These are phyloP conservation scores for Usnea hakonensis DNA, from an alignment of 495 filamentous ascomycete species.

Conservation along the genomic window DNA sequence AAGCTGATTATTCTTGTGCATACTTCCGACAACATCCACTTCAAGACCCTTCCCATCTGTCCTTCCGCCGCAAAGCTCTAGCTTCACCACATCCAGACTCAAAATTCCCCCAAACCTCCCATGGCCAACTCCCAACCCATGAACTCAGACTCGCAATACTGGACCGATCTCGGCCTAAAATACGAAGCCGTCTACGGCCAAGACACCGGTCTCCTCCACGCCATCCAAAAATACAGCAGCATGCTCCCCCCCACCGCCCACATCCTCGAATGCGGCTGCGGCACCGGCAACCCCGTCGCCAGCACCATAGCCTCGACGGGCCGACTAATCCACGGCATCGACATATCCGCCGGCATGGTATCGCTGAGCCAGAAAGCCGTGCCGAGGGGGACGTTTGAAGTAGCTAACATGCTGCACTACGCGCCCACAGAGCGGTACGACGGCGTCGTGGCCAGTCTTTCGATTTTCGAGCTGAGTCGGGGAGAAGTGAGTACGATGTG, in stretches of 20 bases:
- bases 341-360: slow-evolving; percentile 32
- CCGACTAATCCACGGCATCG: slow-evolving; percentile 33
- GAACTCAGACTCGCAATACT: slow-evolving; percentile 43
- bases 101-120: too few relatives aligned
- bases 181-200: slow-evolving; percentile 31
- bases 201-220: slow-evolving; percentile 18
- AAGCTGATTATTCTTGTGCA: too few relatives aligned
- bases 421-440: slow-evolving; percentile 16
- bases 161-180: slow-evolving; percentile 22
- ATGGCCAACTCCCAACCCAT: neutral
- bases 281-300: slow-evolving; percentile 35
- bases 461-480: slow-evolving; percentile 18
- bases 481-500: slow-evolving; percentile 17
- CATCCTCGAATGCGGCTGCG: slow-evolving; percentile 43
- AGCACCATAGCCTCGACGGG: slow-evolving; percentile 27
- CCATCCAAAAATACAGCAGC: slow-evolving; percentile 16
- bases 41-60: too few relatives aligned
- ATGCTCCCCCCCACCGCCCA: slow-evolving; percentile 15
- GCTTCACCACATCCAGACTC: too few relatives aligned
- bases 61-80: neutral
- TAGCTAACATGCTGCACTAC: slow-evolving; percentile 28
- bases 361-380: slow-evolving; percentile 27
- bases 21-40: too few relatives aligned
- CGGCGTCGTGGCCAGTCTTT: slow-evolving; percentile 19
- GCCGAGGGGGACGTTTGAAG: slow-evolving; percentile 27